These are phyloP conservation scores for Aspergillus sp. DNA, from an alignment of 2,329 filamentous ascomycete genomes.

Conservation along the genomic window DNA sequence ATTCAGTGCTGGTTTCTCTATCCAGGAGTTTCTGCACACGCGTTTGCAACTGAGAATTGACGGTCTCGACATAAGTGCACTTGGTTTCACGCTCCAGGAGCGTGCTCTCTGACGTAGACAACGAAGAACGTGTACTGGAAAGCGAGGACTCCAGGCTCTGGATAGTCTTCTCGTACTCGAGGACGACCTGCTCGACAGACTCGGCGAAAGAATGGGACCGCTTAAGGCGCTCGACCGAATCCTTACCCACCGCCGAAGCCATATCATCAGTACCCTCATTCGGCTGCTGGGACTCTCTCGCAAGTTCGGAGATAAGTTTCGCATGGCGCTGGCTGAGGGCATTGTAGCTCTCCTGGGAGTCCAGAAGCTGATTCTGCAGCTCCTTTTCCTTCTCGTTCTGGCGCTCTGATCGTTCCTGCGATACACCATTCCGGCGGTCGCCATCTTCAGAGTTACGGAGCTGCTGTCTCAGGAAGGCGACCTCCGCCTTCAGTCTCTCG, in stretches of 20 bases:
- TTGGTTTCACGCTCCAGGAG: conserved; percentile 89
- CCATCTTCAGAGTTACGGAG: conserved; percentile 71
- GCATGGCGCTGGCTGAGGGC: conserved; percentile 86
- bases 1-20: conserved; percentile 82
- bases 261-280: conserved; percentile 32
- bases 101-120: conserved; percentile 75
- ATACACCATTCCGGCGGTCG: conserved; percentile 46
- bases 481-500: conserved; percentile 84
- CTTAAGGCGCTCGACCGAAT: conserved; percentile 80
- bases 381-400: conserved; percentile 78
- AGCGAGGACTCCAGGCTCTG: conserved; percentile 86
- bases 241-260: conserved; percentile 56
- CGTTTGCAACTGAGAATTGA: conserved; percentile 79
- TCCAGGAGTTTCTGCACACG: conserved; percentile 90
- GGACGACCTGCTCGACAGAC: conserved; percentile 87
- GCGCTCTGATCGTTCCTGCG: conserved; percentile 66
- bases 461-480: conserved; percentile 87
- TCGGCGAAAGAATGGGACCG: conserved; percentile 93
- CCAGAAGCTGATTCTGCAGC: conserved; percentile 85
- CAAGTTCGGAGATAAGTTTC: conserved; percentile 89
- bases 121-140: conserved; percentile 72
- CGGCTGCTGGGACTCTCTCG: conserved; percentile 61
- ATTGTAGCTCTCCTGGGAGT: conserved; percentile 89
- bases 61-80: conserved; percentile 83
- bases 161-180: conserved; percentile 98